Conservation (phyloP, 2,329 filamentous ascomycete species). For the Scortechinia acanthostroma region DNA sequence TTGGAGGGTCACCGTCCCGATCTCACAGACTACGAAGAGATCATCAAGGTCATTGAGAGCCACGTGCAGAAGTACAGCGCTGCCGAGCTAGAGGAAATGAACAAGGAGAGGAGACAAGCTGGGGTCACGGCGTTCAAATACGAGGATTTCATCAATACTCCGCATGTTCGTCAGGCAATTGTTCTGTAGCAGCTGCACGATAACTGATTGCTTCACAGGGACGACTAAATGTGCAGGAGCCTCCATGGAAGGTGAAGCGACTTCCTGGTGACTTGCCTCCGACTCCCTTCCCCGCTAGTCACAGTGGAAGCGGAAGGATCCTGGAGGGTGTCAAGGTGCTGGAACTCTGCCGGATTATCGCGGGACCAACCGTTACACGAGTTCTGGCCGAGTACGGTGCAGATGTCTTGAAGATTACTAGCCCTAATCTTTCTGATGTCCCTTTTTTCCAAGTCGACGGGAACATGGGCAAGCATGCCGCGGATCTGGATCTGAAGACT, state of each 20-base stretch:
- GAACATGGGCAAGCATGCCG: slow-evolving; percentile 40
- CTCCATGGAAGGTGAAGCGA: neutral
- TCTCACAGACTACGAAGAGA: slow-evolving; percentile 30
- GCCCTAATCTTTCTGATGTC: slow-evolving; percentile 26
- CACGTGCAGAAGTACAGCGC: slow-evolving; percentile 24
- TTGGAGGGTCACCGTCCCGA: slow-evolving; percentile 39
- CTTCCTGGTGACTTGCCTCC: neutral
- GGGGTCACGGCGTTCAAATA: slow-evolving; percentile 28
- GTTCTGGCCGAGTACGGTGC: slow-evolving; percentile 35
- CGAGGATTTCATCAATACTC: slow-evolving; percentile 28
- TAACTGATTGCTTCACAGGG: neutral
- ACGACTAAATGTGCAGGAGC: slow-evolving; percentile 1
- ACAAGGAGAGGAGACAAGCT: slow-evolving; percentile 24
- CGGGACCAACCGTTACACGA: slow-evolving; percentile 31
- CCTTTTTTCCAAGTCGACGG: slow-evolving; percentile 31
- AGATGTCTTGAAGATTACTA: slow-evolving; percentile 33
- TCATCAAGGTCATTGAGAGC: slow-evolving; percentile 27
- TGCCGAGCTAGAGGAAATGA: slow-evolving; percentile 27
- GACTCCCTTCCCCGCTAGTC: neutral
- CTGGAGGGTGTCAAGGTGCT: slow-evolving; percentile 37
- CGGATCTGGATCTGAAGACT: slow-evolving; percentile 29
- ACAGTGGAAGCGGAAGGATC: slow-evolving; percentile 15
- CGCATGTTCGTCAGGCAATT: slow-evolving; percentile 19
- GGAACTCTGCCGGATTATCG: slow-evolving; percentile 37
- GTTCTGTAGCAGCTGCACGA: neutral